Base-by-base conservation (phyloP, 306 rosid species). In the Elaeagnus macrophylla region DNA sequence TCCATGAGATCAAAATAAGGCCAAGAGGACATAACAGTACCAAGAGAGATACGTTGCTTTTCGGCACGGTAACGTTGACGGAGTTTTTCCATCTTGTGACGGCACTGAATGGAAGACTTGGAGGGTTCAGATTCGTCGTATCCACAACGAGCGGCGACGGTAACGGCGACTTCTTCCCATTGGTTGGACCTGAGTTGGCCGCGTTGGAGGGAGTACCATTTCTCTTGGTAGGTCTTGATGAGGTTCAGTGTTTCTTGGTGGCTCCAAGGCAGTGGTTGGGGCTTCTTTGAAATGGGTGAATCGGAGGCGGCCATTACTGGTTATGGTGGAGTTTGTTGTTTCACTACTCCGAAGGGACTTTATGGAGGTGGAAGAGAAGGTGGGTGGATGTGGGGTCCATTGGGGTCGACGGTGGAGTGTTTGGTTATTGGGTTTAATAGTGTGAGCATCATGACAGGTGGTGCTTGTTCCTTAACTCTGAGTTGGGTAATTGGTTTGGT, bases 1-100 rank as follows among this genome's bases (percentile, higher is more conserved):
- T 76, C 84, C 89, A 91, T 91, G n/a, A 72, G 87, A n/a, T 72
- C 75, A 37, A 65, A 69, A 67, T 84, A 91, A 39, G 61, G 95
- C 99, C 95, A 89, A 32, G 77, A 66, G 46, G 61, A 51, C 16
- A 58, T 39, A 12, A 37, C 13, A 37, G 45, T 53, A 13, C 63
- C 57, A 37, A 12, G 16, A 35, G 53, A 18, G 16, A 57, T 37
- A 37, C 77, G 83, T n/a, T 69, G 75, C 12, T 68, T 76, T 56
- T 75, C 79, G n/a, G 86, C 52, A 10, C 95, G 95, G 68, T 72
- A 77, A 12, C 97, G 91, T 57, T 81, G 94, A 42, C 94, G 96
- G 75, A 87, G 94, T 79, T 87, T 87, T 79, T 87, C 96, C 81
- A 87, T 87, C 72, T 87, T 87, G 70, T 87, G 96, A 50, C 96